Conservation (phyloP, 176 grass and related monocot species). For the Aegilops bicornis region DNA sequence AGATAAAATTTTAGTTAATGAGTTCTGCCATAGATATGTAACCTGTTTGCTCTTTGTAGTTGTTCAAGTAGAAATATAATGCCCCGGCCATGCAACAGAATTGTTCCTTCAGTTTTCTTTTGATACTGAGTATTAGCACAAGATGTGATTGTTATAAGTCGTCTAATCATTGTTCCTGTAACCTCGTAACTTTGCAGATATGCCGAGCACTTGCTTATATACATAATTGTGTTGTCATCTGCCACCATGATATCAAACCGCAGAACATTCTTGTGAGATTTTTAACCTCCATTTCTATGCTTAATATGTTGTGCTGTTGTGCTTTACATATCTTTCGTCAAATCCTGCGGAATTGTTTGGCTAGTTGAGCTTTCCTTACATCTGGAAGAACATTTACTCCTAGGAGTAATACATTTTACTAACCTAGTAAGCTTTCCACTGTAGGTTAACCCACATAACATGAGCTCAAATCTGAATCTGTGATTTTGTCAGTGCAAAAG, state of each 20-base stretch:
- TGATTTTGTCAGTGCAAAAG: conserved; percentile 58
- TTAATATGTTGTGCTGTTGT: conserved; percentile 16
- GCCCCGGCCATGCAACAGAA: background rate
- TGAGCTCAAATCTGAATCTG: conserved; percentile 47
- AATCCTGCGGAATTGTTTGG: background rate
- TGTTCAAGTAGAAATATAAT: conserved; percentile 25
- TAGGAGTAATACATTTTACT: background rate
- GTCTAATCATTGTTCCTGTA: conserved; percentile 20
- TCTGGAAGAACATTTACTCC: background rate
- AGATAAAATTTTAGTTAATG: background rate
- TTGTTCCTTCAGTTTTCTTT: background rate
- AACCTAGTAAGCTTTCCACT: conserved; percentile 14
- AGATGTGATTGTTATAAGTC: background rate
- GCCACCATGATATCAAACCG: conserved; percentile 97
- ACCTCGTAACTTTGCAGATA: conserved; percentile 65
- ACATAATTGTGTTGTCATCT: conserved; percentile 66
- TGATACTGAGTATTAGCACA: background rate
- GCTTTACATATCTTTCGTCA: background rate
- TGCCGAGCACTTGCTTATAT: conserved; percentile 72
- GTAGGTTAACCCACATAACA: conserved; percentile 55
- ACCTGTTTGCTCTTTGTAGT: conserved; percentile 14
- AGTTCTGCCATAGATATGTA: background rate
- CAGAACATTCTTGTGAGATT: conserved; percentile 85
- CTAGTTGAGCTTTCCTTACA: background rate
- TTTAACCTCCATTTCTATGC: conserved; percentile 15